phyloP scores from a whole-genome alignment of 306 rosid species.

The Casuarina cunninghamiana region DNA sequence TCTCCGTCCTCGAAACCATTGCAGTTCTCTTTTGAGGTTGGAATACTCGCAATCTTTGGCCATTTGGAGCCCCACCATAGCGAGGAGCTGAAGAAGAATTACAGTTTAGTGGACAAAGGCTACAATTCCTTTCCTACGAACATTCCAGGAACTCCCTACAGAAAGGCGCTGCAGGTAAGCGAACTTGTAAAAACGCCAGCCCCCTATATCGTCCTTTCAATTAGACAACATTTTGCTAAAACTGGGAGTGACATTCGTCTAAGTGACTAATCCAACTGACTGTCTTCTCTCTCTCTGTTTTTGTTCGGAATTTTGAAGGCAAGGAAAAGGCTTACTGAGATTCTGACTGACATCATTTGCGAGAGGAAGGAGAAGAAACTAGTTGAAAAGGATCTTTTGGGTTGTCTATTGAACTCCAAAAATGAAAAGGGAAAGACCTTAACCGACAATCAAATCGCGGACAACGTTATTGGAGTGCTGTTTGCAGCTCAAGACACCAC shows the following conservation, averaged over 20 bases:
- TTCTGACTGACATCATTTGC: constrained; percentile 55
- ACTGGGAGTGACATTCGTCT: background rate
- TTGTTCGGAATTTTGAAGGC: constrained; percentile 46
- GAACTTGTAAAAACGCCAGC: background rate
- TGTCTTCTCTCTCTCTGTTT: background rate
- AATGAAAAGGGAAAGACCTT: constrained; percentile 53
- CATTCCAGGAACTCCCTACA: constrained; percentile 72
- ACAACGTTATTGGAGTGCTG: constrained; percentile 84
- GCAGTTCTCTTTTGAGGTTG: constrained; percentile 85
- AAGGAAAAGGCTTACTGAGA: constrained; percentile 58
- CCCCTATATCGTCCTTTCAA: background rate
- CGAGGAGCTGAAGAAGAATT: constrained; percentile 66
- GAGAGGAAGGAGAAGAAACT: constrained; percentile 66
- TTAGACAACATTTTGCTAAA: too few species aligned
- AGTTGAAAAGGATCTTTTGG: constrained; percentile 58
- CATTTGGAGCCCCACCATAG: constrained; percentile 48
- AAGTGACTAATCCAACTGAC: background rate
- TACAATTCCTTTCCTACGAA: constrained; percentile 76
- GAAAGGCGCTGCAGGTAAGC: constrained; percentile 64
- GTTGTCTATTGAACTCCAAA: constrained; percentile 58
- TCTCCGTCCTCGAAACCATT: constrained; percentile 25
- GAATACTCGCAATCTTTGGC: constrained; percentile 64
- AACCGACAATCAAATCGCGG: constrained; percentile 70
- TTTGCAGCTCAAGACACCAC: constrained; percentile 98
- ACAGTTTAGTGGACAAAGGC: constrained; percentile 60